phyloP scores from a whole-genome alignment of 2,329 filamentous ascomycete species.

The Metarhizium anisopliae region DNA sequence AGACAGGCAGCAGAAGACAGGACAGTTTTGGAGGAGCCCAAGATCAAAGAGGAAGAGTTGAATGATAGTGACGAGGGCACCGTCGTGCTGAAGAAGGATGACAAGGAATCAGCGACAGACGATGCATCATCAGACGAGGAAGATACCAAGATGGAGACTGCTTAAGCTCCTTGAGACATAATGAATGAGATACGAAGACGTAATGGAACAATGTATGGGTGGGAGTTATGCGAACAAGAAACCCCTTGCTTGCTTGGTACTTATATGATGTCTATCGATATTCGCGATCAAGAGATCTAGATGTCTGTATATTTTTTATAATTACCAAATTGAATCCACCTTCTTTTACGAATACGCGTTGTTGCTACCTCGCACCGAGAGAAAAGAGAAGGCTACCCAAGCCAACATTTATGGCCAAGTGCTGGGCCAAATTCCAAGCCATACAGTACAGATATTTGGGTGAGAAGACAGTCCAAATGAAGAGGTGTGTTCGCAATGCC shows the following conservation, averaged over 20 bases:
- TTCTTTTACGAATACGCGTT: neutral
- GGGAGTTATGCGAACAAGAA: neutral
- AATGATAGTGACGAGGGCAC: slow-evolving; percentile 26
- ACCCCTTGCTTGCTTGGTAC: neutral
- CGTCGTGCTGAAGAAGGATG: slow-evolving; percentile 20
- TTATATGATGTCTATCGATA: neutral
- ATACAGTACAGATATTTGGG: slow-evolving; percentile 92
- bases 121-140: slow-evolving; percentile 33
- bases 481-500: slow-evolving; percentile 75
- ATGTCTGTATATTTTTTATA: neutral
- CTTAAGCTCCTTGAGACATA: neutral
- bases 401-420: slow-evolving; percentile 63
- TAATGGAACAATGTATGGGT: neutral
- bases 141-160: slow-evolving; percentile 22
- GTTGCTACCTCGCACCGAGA: slow-evolving; percentile 27
- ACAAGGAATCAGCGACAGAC: slow-evolving; percentile 28
- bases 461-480: slow-evolving; percentile 98
- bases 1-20: slow-evolving; percentile 26
- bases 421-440: slow-evolving; percentile 79
- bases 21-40: slow-evolving; percentile 30
- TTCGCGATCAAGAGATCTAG: neutral
- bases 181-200: slow-evolving; percentile 3
- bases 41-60: slow-evolving; percentile 40
- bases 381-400: slow-evolving; percentile 51
- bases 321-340: neutral